A percentile compares a stretch with the other conserved stretches of the same genome.
Evolutionary conservation across 2,329 filamentous ascomycete genomes (phyloP).

Genomic region (Pestalotiopsis sp.): DNA sequence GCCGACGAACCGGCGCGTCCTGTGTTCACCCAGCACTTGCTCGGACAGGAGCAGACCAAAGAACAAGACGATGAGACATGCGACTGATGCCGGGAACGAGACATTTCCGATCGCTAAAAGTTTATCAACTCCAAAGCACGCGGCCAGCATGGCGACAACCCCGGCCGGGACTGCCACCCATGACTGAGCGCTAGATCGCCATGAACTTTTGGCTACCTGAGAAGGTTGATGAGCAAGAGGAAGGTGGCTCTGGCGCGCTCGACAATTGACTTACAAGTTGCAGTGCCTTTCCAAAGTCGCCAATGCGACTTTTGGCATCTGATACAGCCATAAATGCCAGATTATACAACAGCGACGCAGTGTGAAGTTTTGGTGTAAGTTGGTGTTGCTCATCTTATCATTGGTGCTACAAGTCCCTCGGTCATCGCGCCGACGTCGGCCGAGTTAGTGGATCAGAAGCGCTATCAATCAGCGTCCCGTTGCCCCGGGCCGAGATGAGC

Average conservation of each 20-base stretch:
- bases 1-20: constrained; percentile 48
- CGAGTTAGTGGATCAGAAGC: background rate
- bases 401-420: background rate
- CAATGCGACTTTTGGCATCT: background rate
- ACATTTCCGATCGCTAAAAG: constrained; percentile 48
- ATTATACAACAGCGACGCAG: background rate
- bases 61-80: constrained; percentile 59
- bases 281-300: constrained; percentile 1
- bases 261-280: constrained; percentile 5
- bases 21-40: constrained; percentile 47
- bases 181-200: constrained; percentile 29
- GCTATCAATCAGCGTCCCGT: background rate
- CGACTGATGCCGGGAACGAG: constrained; percentile 62
- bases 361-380: background rate
- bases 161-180: constrained; percentile 56
- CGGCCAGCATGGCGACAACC: constrained; percentile 40
- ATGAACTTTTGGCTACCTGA: constrained; percentile 23
- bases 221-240: background rate
- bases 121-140: constrained; percentile 46
- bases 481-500: background rate
- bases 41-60: constrained; percentile 50
- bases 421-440: background rate
- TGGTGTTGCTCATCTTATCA: background rate
- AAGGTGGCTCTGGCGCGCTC: too few species aligned
- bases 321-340: background rate